These are phyloP conservation scores for Solanum pinnatisectum DNA, from an alignment of 257 asterid species.

Conservation along the genomic window DNA sequence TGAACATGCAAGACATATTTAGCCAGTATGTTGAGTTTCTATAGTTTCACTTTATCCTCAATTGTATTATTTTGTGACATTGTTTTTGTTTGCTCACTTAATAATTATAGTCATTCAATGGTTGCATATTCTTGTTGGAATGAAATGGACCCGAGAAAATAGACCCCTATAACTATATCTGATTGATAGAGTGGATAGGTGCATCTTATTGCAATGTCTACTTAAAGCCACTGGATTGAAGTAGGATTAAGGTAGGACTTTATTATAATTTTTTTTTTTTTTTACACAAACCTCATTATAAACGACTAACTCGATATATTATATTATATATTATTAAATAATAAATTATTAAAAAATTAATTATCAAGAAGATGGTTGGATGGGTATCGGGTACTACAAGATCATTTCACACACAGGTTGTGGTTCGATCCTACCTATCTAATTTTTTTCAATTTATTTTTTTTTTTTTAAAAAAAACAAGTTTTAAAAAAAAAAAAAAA, in stretches of 20 bases:
- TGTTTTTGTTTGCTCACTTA: neutral
- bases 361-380: too few species aligned
- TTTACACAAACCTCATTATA: too few species aligned
- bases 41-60: neutral
- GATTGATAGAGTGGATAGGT: neutral
- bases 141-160: neutral
- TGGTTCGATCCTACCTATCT: too few species aligned
- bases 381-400: too few species aligned
- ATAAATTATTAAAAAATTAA: too few species aligned
- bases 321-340: too few species aligned
- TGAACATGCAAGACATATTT: slow-evolving; percentile 84
- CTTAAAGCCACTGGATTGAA: neutral
- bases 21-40: slow-evolving; percentile 49
- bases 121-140: neutral
- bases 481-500: too few species aligned
- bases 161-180: neutral
- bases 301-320: too few species aligned
- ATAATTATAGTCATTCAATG: neutral
- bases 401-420: too few species aligned
- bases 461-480: too few species aligned
- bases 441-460: too few species aligned
- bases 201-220: neutral
- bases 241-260: neutral
- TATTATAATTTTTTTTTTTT: too few species aligned
- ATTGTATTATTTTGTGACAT: neutral